Percentiles rank a stretch among this genome's conserved stretches.
Conservation (phyloP, 2,329 filamentous ascomycete species). For the Rhynchosporium secalis region DNA sequence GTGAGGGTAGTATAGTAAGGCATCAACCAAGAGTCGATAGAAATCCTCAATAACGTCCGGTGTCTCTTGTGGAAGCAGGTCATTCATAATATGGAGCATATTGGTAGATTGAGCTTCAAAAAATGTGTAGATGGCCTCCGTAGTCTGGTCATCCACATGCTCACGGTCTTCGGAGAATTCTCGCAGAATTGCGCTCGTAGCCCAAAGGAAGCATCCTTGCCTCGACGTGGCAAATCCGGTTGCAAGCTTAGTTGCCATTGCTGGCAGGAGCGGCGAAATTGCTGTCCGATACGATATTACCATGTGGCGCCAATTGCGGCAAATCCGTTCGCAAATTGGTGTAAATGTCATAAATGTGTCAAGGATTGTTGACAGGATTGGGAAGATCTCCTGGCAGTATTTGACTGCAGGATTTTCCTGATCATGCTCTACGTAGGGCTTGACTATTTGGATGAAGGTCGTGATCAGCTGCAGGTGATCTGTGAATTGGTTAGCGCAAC, state of each 20-base stretch:
- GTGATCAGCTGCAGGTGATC: slow-evolving; percentile 93
- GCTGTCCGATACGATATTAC: slow-evolving; percentile 91
- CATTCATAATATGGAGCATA: slow-evolving; percentile 86
- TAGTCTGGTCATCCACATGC: slow-evolving; percentile 77
- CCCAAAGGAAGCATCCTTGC: slow-evolving; percentile 99
- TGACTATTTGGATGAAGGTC: slow-evolving; percentile 77
- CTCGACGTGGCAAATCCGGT: slow-evolving; percentile 80
- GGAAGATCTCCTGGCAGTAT: slow-evolving; percentile 94
- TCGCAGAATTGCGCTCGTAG: slow-evolving; percentile 88
- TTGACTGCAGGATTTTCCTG: slow-evolving; percentile 88
- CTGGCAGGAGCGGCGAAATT: slow-evolving; percentile 80
- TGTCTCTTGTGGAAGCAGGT: slow-evolving; percentile 64
- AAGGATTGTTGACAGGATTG: slow-evolving; percentile 80
- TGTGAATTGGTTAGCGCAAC: slow-evolving; percentile 35
- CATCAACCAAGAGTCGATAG: slow-evolving; percentile 89
- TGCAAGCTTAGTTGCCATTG: slow-evolving; percentile 85
- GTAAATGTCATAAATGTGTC: slow-evolving; percentile 83
- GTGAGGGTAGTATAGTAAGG: slow-evolving; percentile 87
- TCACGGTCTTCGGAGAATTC: slow-evolving; percentile 93
- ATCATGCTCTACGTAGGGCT: slow-evolving; percentile 70
- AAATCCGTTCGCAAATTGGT: slow-evolving; percentile 90
- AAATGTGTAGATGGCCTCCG: slow-evolving; percentile 87
- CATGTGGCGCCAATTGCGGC: slow-evolving; percentile 95
- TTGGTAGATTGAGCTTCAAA: slow-evolving; percentile 91
- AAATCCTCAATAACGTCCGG: slow-evolving; percentile 70